Base-by-base conservation (phyloP, 768 basidiomycete species). In the Naganishia vaughanmartiniae region DNA sequence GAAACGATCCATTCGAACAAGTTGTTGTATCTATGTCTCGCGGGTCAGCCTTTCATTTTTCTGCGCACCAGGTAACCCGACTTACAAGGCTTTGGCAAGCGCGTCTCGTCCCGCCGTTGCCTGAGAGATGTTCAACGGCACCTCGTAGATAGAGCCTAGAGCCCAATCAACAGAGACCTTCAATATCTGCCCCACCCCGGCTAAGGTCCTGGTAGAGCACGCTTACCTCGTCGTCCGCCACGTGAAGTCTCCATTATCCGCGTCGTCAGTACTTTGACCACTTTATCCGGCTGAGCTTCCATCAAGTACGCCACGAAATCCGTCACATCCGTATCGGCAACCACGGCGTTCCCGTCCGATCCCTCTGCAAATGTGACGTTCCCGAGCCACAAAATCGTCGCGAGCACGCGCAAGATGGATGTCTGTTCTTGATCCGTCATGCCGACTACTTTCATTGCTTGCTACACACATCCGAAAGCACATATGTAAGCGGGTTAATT, bases 1-100 rank as follows among this genome's bases (percentile, higher is more conserved):
- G 91, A 90, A 53, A 99, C 96, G 75, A 99, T 98, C 96, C 96
- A 99, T 78, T 99, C 95, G 79, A 99, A 98, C 4, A 97, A 83
- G 80, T 98, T 97, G 83, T 94, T 97, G 82, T 99, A 99, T 36
- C 60, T 63, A 42, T 36, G 14, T 15, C 7, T n/a, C 7, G 4
- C 21, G n/a, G n/a, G 48, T 51, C 48, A 34, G n/a, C 36, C 76
- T 74, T 42, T 36, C 2, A 19, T 53, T 24, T 54, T 17, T 14
- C 31, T 54, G 42, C 51, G 36, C 24, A 19, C 2, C 60, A 63
- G 19, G 15, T 34, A 12, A 12, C 34, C 11, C 39, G 5, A 28
- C 60, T 63, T 30, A 63, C 73, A 99, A 89, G 19, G 93, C 95
- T 80, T 98, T 95, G 4, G 95, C 84, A 46, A 99, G 84, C 0